Evolutionary conservation across 805 yeast species (phyloP).

Genomic region (Candida ipomoeae): DNA sequence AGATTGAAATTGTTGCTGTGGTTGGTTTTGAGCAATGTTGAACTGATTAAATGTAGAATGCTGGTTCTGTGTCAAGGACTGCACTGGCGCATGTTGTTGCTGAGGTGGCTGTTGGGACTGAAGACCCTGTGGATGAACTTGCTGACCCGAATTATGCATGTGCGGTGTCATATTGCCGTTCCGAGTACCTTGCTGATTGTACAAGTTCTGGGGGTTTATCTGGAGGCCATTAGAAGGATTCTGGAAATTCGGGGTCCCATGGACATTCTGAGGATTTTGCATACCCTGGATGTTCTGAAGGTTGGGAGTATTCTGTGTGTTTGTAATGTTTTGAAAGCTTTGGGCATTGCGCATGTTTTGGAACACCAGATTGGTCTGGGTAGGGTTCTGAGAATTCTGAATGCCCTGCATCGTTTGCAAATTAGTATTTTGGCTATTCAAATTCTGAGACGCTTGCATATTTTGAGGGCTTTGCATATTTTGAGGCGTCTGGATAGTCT

Average conservation of each 20-base stretch:
- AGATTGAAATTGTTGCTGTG: constrained; percentile 7
- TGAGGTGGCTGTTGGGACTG: not conserved
- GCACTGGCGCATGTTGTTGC: constrained; percentile 11
- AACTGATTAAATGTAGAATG: constrained; percentile 4
- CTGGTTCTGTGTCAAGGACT: constrained; percentile 2
- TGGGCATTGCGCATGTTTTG: constrained; percentile 2
- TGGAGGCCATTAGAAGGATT: not conserved
- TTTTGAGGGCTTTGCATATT: constrained; percentile 3
- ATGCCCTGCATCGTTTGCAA: constrained; percentile 7
- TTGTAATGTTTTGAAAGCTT: constrained; percentile 1
- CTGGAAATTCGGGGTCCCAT: not conserved
- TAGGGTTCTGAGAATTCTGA: constrained; percentile 4
- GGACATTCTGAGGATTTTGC: constrained; percentile 1
- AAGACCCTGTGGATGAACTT: constrained; percentile 5
- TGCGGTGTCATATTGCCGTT: constrained; percentile 1
- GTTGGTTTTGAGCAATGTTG: constrained; percentile 2
- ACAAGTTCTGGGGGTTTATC: not conserved
- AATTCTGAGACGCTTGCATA: not conserved
- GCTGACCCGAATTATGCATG: constrained; percentile 4
- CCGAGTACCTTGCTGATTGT: not conserved
- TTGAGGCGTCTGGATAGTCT: constrained; percentile 10
- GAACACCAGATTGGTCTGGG: not conserved
- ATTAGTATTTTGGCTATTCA: not conserved
- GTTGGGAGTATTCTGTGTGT: not conserved
- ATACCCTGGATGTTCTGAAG: constrained; percentile 1